Conservation (phyloP, 495 filamentous ascomycete species). For the Daldinia bambusicola region DNA sequence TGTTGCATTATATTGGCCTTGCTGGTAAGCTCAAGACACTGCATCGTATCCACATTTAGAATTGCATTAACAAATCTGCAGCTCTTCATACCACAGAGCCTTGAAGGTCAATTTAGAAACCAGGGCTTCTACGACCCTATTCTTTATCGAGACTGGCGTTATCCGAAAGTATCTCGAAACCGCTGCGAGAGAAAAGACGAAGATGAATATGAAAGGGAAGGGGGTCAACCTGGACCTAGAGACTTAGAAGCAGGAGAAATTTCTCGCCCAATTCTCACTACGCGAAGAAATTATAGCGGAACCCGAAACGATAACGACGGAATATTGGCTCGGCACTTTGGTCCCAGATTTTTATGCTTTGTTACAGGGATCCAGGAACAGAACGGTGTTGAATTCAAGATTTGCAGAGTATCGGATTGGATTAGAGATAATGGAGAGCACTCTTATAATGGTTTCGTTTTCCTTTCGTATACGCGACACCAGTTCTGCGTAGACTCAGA, state of each 20-base stretch:
- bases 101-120: not conserved
- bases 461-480: not conserved
- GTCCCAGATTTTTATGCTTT: not conserved
- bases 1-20: not conserved
- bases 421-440: not conserved
- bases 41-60: not conserved
- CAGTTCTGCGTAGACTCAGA: slow-evolving; percentile 4
- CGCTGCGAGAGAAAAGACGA: not conserved
- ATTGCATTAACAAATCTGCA: not conserved
- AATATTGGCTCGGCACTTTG: not conserved
- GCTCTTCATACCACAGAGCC: not conserved
- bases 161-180: not conserved
- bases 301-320: not conserved
- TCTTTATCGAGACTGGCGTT: not conserved
- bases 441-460: not conserved
- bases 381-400: not conserved
- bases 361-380: not conserved
- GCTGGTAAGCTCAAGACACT: not conserved
- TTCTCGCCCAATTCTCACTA: not conserved
- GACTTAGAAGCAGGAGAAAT: not conserved
- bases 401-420: not conserved
- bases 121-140: not conserved
- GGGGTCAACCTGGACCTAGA: not conserved
- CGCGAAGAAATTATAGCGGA: not conserved
- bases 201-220: not conserved